Evolutionary conservation across 2,329 filamentous ascomycete species (phyloP).

Genomic region (Pseudogymnoascus sp.): DNA sequence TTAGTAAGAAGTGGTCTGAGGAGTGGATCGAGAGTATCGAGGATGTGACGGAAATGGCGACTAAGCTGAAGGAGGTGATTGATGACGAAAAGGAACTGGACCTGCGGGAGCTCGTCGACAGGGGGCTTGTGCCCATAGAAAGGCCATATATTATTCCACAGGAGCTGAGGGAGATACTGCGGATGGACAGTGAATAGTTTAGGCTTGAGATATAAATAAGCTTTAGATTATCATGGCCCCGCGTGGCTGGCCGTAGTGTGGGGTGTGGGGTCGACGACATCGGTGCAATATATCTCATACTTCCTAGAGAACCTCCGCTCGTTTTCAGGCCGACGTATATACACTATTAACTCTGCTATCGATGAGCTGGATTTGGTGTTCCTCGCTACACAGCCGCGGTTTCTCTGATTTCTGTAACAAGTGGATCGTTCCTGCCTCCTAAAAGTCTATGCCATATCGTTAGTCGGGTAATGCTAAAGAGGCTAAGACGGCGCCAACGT

Average conservation of each 20-base stretch:
- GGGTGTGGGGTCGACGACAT: background rate
- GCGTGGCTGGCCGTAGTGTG: background rate
- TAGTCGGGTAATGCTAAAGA: background rate
- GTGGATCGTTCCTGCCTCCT: background rate
- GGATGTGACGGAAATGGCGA: conserved; percentile 50
- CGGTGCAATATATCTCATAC: background rate
- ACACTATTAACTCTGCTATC: background rate
- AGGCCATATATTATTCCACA: conserved; percentile 36
- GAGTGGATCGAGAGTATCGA: conserved; percentile 48
- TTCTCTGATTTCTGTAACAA: background rate
- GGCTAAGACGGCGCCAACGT: background rate
- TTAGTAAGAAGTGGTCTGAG: conserved; percentile 40
- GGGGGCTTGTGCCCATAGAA: conserved; percentile 39
- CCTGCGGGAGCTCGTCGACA: conserved; percentile 31
- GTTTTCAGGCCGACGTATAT: background rate
- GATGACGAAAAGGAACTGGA: conserved; percentile 32
- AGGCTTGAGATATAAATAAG: background rate
- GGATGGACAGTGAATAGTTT: conserved; percentile 24
- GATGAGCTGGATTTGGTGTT: background rate
- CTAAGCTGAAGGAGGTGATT: conserved; percentile 37
- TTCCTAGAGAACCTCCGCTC: background rate
- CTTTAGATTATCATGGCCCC: background rate
- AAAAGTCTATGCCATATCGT: background rate
- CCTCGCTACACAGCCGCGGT: background rate
- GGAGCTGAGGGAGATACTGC: conserved; percentile 28